Base-by-base conservation (phyloP, 2,329 filamentous ascomycete genomes). In the Colletotrichum tofieldiae region DNA sequence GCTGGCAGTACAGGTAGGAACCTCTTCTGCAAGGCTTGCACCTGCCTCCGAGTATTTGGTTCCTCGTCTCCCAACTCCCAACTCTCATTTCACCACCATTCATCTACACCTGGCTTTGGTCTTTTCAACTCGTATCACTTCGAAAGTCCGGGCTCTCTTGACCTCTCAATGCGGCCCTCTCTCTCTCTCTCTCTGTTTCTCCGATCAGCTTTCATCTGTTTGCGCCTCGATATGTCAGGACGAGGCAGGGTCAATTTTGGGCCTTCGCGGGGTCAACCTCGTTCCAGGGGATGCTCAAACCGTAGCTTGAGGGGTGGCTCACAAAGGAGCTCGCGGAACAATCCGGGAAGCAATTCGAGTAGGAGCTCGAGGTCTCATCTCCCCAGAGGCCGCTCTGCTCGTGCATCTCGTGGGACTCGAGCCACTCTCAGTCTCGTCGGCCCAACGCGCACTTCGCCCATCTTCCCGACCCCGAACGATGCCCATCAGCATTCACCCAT, bases 401-500 rank as follows among this genome's bases (percentile, higher is more conserved):
- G n/a, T 29, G 16, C 45, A 52, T 52, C 23, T 32, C 45, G 60
- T 35, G 47, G 47, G 12, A 41, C n/a, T n/a, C n/a, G n/a, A n/a
- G n/a, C n/a, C n/a, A n/a, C n/a, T n/a, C n/a, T n/a, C n/a, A n/a
- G n/a, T n/a, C n/a, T n/a, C n/a, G n/a, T n/a, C n/a, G n/a, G n/a
- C n/a, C n/a, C n/a, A n/a, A n/a, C n/a, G n/a, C n/a, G n/a, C n/a
- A n/a, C 37, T 47, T 65, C 66, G 26, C 52, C 61, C 23, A 65
- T 65, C 41, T 69, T 69, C 43, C 43, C 61, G 16, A 69, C 20
- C n/a, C 61, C 66, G 20, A 3, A 26, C 6, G 23, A 26, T 20
- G 12, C 61, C n/a, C 60, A 35, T 45, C 26, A 20, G 11, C 49
- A 29, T 23, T 35, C 47, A 18, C 16, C 12, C 35, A 18, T n/a